Percentiles rank a stretch among this genome's conserved stretches.
Conservation (phyloP, 257 asterid species). For the Scutellaria barbata region DNA sequence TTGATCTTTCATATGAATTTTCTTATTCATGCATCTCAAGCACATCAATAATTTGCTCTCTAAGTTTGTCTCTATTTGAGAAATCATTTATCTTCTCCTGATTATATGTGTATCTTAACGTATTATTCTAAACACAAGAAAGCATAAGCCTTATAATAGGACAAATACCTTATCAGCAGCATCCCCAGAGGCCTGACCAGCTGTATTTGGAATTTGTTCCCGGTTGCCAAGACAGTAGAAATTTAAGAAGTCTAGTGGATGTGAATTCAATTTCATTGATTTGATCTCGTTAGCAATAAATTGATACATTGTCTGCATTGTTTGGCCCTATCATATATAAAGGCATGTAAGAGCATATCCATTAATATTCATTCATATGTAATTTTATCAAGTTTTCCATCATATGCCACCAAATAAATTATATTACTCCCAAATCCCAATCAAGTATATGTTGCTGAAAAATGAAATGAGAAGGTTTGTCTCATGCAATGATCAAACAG, state of each 20-base stretch:
- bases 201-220: conserved; percentile 51
- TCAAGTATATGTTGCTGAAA: conserved; percentile 18
- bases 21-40: conserved; percentile 1
- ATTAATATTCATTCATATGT: conserved; percentile 5
- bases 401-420: conserved; percentile 22
- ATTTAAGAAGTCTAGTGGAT: conserved; percentile 81
- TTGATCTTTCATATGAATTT: conserved; percentile 11
- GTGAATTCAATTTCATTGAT: conserved; percentile 56
- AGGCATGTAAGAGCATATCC: conserved; percentile 15
- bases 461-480: conserved; percentile 16
- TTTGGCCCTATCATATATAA: conserved; percentile 64
- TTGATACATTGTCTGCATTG: conserved; percentile 85
- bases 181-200: conserved; percentile 48
- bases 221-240: conserved; percentile 93
- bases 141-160: conserved; percentile 15
- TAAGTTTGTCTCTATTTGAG: background rate
- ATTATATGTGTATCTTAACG: background rate
- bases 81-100: conserved; percentile 9
- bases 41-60: conserved; percentile 14
- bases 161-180: conserved; percentile 61
- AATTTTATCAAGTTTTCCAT: conserved; percentile 19
- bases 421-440: background rate
- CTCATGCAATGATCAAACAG: conserved; percentile 4
- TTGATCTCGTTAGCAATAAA: conserved; percentile 72
- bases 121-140: conserved; percentile 25